Evolutionary conservation across 768 basidiomycete species (phyloP).

Genomic region (Calocybe indica): DNA sequence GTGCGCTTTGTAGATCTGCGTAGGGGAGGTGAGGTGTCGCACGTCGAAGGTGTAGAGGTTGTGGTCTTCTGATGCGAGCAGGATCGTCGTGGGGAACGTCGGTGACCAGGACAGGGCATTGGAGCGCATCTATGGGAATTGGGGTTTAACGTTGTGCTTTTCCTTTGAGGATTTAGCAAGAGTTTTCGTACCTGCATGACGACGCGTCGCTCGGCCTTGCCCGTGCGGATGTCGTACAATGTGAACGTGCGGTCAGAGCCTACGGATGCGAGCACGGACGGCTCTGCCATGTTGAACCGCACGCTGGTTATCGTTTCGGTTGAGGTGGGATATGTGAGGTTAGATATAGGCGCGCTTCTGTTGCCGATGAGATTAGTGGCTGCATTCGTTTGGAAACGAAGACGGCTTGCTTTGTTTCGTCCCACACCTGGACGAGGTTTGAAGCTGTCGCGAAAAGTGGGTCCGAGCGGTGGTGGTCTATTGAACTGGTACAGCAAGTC

Average conservation of each 20-base stretch:
- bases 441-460: slow-evolving; percentile 93
- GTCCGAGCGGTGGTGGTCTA: slow-evolving; percentile 90
- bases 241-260: slow-evolving; percentile 96
- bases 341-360: slow-evolving; percentile 81
- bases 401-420: slow-evolving; percentile 80
- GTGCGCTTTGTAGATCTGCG: slow-evolving; percentile 95
- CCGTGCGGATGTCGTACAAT: slow-evolving; percentile 93
- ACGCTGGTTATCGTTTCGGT: slow-evolving; percentile 86
- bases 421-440: slow-evolving; percentile 94
- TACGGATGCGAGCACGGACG: slow-evolving; percentile 90
- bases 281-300: slow-evolving; percentile 91
- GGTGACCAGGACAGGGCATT: slow-evolving; percentile 96
- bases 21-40: slow-evolving; percentile 72
- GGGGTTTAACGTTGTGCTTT: background rate
- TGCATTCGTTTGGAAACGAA: background rate
- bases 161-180: background rate
- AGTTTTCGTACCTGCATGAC: slow-evolving; percentile 69
- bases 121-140: slow-evolving; percentile 60
- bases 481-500: slow-evolving; percentile 48
- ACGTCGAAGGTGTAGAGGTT: slow-evolving; percentile 98
- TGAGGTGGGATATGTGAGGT: slow-evolving; percentile 81
- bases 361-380: slow-evolving; percentile 2
- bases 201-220: slow-evolving; percentile 88
- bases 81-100: slow-evolving; percentile 84
- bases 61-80: slow-evolving; percentile 98